Percentiles rank a stretch among this genome's conserved stretches.
These are phyloP conservation scores for Tetrapisispora iriomotensis DNA, from an alignment of 805 yeast genomes.

Conservation along the genomic window DNA sequence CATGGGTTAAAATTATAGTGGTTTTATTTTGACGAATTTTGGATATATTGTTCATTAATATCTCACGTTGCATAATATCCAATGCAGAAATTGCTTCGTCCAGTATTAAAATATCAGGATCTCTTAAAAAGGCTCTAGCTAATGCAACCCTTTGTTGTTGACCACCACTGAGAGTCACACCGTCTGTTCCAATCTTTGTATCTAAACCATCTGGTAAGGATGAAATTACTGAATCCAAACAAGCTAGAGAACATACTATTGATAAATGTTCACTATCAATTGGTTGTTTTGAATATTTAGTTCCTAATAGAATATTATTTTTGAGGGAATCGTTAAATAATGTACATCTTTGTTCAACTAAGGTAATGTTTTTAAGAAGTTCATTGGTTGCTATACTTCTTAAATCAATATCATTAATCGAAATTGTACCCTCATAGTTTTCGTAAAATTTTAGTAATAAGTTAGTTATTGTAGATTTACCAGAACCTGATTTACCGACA, in stretches of 20 bases:
- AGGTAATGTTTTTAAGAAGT: conserved; percentile 53
- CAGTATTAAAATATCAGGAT: conserved; percentile 65
- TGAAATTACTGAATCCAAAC: conserved; percentile 39
- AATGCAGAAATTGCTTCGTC: conserved; percentile 86
- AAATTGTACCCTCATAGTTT: conserved; percentile 43
- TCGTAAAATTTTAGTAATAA: conserved; percentile 53
- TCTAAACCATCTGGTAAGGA: conserved; percentile 47
- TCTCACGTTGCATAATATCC: conserved; percentile 42
- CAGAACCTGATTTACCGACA: conserved; percentile 86
- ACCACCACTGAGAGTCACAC: conserved; percentile 71
- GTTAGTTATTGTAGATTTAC: conserved; percentile 74
- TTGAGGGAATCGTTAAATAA: conserved; percentile 54
- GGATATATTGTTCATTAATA: conserved; percentile 42
- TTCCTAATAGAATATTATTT: conserved; percentile 54
- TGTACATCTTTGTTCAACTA: conserved; percentile 63
- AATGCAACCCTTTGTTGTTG: conserved; percentile 76
- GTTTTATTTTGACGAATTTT: conserved; percentile 58
- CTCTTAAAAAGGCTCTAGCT: conserved; percentile 69
- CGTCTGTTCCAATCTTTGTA: conserved; percentile 39
- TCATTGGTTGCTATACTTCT: conserved; percentile 36
- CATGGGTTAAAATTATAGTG: conserved; percentile 78
- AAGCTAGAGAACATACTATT: conserved; percentile 44
- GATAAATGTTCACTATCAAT: conserved; percentile 19
- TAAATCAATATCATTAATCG: conserved; percentile 45
- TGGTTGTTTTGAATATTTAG: conserved; percentile 9